A percentile compares a stretch with the other conserved stretches of the same genome.
phyloP scores from a whole-genome alignment of 1,284 basidiomycete species.

The Inonotus hispidus region DNA sequence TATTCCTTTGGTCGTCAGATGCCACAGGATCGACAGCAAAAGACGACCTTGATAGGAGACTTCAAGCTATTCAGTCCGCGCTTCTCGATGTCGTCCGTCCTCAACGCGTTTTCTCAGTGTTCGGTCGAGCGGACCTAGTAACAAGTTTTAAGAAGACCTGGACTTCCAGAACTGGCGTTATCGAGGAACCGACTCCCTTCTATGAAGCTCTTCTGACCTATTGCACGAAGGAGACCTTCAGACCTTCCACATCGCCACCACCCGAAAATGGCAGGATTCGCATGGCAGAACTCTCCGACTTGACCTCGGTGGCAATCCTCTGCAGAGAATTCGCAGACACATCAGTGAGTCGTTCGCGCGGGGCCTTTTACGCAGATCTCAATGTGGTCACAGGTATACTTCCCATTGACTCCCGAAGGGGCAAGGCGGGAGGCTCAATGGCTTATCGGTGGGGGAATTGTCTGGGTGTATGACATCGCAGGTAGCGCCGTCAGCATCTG shows the following conservation, averaged over 20 bases:
- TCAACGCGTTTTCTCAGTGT: conserved; percentile 43
- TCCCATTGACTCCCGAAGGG: conserved; percentile 32
- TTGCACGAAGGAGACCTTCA: conserved; percentile 35
- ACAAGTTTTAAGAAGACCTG: conserved; percentile 35
- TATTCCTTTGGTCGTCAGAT: conserved; percentile 45
- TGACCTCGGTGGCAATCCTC: conserved; percentile 34
- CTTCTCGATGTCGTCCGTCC: conserved; percentile 35
- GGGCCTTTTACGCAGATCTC: not conserved
- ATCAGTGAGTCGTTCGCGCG: conserved; percentile 30
- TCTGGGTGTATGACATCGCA: conserved; percentile 43
- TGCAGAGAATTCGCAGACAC: conserved; percentile 45
- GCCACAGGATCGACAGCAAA: not conserved
- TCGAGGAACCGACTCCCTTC: conserved; percentile 34
- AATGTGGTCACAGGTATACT: conserved; percentile 28
- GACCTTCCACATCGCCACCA: conserved; percentile 18
- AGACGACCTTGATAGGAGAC: conserved; percentile 13
- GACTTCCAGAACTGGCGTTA: conserved; percentile 33
- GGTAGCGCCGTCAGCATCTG: conserved; percentile 40
- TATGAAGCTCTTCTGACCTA: conserved; percentile 40
- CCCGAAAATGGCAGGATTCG: conserved; percentile 31
- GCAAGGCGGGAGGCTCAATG: conserved; percentile 37
- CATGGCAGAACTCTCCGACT: conserved; percentile 26
- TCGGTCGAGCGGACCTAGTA: conserved; percentile 35
- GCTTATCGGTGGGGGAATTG: conserved; percentile 36
- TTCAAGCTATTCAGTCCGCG: conserved; percentile 24